Base-by-base conservation (phyloP, 352 stramenopile genomes). In the Phytophthora sp. region DNA sequence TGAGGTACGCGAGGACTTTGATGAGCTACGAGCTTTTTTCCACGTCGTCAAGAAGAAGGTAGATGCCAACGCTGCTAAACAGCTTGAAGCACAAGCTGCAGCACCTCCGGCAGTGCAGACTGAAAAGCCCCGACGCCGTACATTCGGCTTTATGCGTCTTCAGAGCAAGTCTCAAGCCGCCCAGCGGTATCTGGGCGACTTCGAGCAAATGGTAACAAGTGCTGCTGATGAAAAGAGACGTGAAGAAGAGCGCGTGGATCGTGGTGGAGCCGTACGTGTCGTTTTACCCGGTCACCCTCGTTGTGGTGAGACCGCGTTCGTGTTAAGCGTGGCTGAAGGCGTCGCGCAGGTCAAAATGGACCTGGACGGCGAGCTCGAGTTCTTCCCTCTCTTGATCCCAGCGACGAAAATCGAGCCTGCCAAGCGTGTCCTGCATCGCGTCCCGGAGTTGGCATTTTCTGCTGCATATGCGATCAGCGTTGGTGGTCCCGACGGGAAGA, bases 311-410 rank as follows among this genome's bases (percentile, higher is more conserved):
- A 93, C 86, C 1, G 84, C 77, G 1, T 93, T 82, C 23, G 84
- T 95, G 5, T 69, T 95, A 2, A 71, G 66, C 10, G 61, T 93
- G 15, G 65, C 77, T 24, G 82, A 93, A 20, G 59, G 77, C 0
- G 83, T 92, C 10, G 84, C 84, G 28, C 72, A 93, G 41, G 76
- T 93, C 20, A 95, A 95, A 37, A 83, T 95, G 65, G 86, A 95
- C 30, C 50, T 89, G n/a, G 86, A 93, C 30, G 79, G 80, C 9
- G 69, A 77, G 31, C 69, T 93, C n/a, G 86, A 95, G 57, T 95
- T 95, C 58, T 82, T 95, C 39, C 84, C 84, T 13, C 53, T 93
- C 15, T 41, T 75, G 18, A 66, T 91, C 2, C 84, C 81, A 6
- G 75, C 75, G 0, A 89, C 84, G 2, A 86, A 81, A 26, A 48